These are phyloP conservation scores for Lipomyces kockii DNA, from an alignment of 805 yeast genomes.

Conservation along the genomic window DNA sequence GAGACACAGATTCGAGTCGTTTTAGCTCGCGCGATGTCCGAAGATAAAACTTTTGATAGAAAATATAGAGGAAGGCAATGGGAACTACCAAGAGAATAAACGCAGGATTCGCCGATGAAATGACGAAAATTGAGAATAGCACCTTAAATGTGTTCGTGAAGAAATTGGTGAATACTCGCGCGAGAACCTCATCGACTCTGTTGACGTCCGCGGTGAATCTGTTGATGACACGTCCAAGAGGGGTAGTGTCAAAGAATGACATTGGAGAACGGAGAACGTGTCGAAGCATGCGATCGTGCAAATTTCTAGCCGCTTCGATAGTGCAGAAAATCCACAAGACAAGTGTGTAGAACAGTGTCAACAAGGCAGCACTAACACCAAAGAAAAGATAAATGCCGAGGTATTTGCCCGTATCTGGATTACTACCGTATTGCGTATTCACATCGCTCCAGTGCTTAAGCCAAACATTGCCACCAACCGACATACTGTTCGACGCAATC, in stretches of 20 bases:
- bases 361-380: slow-evolving; percentile 68
- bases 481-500: slow-evolving; percentile 36
- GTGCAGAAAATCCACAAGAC: slow-evolving; percentile 81
- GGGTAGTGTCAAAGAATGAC: slow-evolving; percentile 94
- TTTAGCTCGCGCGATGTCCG: slow-evolving; percentile 76
- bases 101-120: slow-evolving; percentile 85
- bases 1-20: slow-evolving; percentile 67
- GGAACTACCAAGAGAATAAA: slow-evolving; percentile 74
- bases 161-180: slow-evolving; percentile 46
- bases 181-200: slow-evolving; percentile 76
- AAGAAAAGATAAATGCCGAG: slow-evolving; percentile 75
- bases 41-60: slow-evolving; percentile 72
- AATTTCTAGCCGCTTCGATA: slow-evolving; percentile 64
- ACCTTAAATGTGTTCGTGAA: slow-evolving; percentile 46
- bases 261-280: slow-evolving; percentile 85
- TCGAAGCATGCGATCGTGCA: slow-evolving; percentile 75
- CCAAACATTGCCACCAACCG: slow-evolving; percentile 75
- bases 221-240: slow-evolving; percentile 87
- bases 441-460: slow-evolving; percentile 96
- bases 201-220: slow-evolving; percentile 89
- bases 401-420: slow-evolving; percentile 72
- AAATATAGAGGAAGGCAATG: slow-evolving; percentile 63
- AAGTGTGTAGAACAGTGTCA: slow-evolving; percentile 66
- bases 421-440: slow-evolving; percentile 67
- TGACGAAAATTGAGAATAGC: slow-evolving; percentile 72